Conservation (phyloP, 352 stramenopile genomes). For the Phytopythium aichiense region DNA sequence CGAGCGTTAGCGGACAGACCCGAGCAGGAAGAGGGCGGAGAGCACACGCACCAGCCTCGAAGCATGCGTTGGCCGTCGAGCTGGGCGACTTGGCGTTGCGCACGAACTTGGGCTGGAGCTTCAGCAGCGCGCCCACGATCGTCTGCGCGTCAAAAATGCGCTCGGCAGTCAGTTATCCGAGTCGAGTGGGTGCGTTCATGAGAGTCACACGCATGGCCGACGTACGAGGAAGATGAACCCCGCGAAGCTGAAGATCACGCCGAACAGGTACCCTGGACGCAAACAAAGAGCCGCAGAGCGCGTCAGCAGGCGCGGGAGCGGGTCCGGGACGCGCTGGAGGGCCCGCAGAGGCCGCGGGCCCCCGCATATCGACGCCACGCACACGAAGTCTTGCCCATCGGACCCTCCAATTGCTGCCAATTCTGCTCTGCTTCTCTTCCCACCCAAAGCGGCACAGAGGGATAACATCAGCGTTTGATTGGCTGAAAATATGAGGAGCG, state of each 20-base stretch:
- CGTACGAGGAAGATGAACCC: constrained; percentile 77
- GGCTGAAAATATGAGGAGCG: not conserved
- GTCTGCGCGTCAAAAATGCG: constrained; percentile 21
- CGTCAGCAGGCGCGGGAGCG: not conserved
- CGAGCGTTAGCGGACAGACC: not conserved
- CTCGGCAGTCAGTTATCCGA: too few relatives aligned
- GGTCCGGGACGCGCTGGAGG: not conserved
- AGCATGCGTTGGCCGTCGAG: constrained; percentile 66
- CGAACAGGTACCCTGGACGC: constrained; percentile 55
- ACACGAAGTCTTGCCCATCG: constrained; percentile 17
- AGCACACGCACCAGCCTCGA: constrained; percentile 65
- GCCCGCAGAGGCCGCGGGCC: not conserved
- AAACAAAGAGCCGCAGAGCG: not conserved
- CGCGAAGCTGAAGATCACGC: constrained; percentile 73
- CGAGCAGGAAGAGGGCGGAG: not conserved
- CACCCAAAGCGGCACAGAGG: not conserved
- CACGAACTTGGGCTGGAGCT: constrained; percentile 72
- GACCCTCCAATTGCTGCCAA: not conserved
- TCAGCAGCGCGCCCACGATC: constrained; percentile 64
- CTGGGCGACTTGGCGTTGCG: constrained; percentile 68
- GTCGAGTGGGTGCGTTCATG: too few relatives aligned
- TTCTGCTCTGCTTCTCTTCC: constrained; percentile 5
- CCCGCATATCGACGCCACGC: constrained; percentile 1
- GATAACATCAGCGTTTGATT: constrained; percentile 1
- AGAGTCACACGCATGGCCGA: not conserved